Evolutionary conservation across 163 green algal species (phyloP).

Genomic region (Coccomyxa subellipsoidea): DNA sequence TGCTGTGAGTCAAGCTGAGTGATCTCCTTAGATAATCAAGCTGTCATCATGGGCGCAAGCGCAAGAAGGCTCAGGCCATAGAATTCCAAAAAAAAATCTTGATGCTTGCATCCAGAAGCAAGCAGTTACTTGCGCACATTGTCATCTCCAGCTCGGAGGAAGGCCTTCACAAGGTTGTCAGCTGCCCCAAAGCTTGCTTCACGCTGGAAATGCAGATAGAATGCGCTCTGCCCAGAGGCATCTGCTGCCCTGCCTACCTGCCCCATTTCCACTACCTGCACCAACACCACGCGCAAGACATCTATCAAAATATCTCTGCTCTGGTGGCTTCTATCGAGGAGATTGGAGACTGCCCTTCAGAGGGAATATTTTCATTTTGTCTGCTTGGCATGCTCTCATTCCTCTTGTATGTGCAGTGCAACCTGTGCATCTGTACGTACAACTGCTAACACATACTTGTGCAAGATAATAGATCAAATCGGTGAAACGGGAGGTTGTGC

Average conservation of each 20-base stretch:
- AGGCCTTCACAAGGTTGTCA: conserved; percentile 13
- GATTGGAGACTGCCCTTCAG: no score
- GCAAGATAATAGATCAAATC: no score
- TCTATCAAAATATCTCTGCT: no score
- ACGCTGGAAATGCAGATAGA: conserved; percentile 49
- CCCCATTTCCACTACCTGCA: conserved; percentile 62
- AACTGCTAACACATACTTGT: no score
- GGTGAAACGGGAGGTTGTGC: conserved; percentile 7
- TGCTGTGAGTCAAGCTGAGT: neutral
- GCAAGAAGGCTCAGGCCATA: no score
- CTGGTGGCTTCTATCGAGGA: no score
- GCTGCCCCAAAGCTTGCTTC: conserved; percentile 28
- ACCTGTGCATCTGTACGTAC: no score
- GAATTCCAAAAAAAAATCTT: no score
- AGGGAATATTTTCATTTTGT: no score
- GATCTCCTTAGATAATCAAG: neutral
- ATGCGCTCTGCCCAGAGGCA: neutral
- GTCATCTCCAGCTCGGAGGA: conserved; percentile 17
- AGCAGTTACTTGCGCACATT: neutral
- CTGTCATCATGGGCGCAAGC: neutral
- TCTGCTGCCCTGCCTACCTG: conserved; percentile 44
- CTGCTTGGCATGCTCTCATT: no score
- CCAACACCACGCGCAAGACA: neutral
- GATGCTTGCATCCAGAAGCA: neutral
- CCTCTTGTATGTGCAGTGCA: no score